These are phyloP conservation scores for Trichoderma reesei DNA, from an alignment of 495 filamentous ascomycete species.

Conservation along the genomic window DNA sequence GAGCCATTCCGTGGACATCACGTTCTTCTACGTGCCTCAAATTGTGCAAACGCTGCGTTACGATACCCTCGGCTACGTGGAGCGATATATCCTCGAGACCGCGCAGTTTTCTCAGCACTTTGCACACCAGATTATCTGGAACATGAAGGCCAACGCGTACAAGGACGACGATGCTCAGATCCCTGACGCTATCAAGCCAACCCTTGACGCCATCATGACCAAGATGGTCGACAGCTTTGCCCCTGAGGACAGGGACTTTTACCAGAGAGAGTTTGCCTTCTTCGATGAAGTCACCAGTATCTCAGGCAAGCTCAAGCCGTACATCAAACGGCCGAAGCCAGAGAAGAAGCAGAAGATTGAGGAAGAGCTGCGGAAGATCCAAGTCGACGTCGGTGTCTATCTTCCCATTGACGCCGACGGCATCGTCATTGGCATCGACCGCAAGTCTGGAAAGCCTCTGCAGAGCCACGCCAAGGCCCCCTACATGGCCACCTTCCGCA, in stretches of 20 bases:
- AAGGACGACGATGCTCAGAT: slow-evolving; percentile 90
- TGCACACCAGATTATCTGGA: slow-evolving; percentile 99
- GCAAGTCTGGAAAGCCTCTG: slow-evolving; percentile 91
- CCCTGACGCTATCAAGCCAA: slow-evolving; percentile 87
- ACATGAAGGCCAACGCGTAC: slow-evolving; percentile 98
- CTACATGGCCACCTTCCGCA: slow-evolving; percentile 97
- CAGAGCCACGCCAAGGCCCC: slow-evolving; percentile 97
- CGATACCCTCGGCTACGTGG: slow-evolving; percentile 88
- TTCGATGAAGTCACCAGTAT: slow-evolving; percentile 95
- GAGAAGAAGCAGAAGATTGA: slow-evolving; percentile 99
- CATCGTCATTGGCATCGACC: slow-evolving; percentile 92
- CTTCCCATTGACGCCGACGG: slow-evolving; percentile 95
- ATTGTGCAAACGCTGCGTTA: slow-evolving; percentile 95
- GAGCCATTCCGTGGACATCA: slow-evolving; percentile 86
- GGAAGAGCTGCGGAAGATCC: slow-evolving; percentile 92
- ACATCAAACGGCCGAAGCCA: slow-evolving; percentile 83
- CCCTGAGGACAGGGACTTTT: slow-evolving; percentile 67
- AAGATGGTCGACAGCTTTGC: slow-evolving; percentile 78
- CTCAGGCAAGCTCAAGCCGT: slow-evolving; percentile 88
- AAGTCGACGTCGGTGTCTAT: slow-evolving; percentile 94
- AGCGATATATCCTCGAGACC: slow-evolving; percentile 92
- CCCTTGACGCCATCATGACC: slow-evolving; percentile 80
- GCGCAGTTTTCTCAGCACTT: slow-evolving; percentile 93
- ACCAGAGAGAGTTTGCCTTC: slow-evolving; percentile 91
- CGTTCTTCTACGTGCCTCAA: slow-evolving; percentile 97